A percentile compares a stretch with the other conserved stretches of the same genome.
Evolutionary conservation across 371 early-diverging fungal species (phyloP).

Genomic region (Mortierella polycephala): DNA sequence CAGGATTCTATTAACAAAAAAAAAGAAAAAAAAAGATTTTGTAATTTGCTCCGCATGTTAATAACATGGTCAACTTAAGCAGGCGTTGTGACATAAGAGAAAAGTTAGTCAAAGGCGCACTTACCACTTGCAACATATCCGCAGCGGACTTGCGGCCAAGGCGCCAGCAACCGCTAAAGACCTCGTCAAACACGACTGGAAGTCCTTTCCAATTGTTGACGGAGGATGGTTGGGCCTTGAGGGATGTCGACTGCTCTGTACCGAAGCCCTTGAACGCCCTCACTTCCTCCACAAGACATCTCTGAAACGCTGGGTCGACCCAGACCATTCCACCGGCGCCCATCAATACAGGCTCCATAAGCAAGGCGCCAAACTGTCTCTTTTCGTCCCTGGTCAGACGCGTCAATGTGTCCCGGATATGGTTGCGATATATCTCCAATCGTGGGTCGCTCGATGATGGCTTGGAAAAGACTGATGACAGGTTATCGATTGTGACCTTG

Average conservation of each 20-base stretch:
- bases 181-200: slow-evolving; percentile 88
- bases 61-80: no score
- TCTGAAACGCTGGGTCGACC: slow-evolving; percentile 86
- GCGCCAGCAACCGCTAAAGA: slow-evolving; percentile 85
- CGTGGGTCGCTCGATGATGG: slow-evolving; percentile 49
- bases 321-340: slow-evolving; percentile 90
- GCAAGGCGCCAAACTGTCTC: slow-evolving; percentile 76
- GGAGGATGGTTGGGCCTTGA: slow-evolving; percentile 25
- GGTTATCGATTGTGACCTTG: slow-evolving; percentile 35
- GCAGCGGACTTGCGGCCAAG: slow-evolving; percentile 74
- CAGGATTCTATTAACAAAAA: slow-evolving; percentile 63
- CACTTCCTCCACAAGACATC: slow-evolving; percentile 68
- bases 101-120: slow-evolving; percentile 6
- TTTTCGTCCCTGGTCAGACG: slow-evolving; percentile 58
- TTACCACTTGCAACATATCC: slow-evolving; percentile 74
- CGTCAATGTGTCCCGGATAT: slow-evolving; percentile 61
- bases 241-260: slow-evolving; percentile 50
- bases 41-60: no score
- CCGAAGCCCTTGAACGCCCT: slow-evolving; percentile 61
- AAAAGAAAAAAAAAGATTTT: no score
- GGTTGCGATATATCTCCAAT: slow-evolving; percentile 58
- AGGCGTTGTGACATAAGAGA: no score
- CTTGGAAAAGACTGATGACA: slow-evolving; percentile 23
- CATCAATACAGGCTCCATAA: slow-evolving; percentile 85
- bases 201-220: slow-evolving; percentile 65